These are phyloP conservation scores for Tardiomyces depauwii DNA, from an alignment of 1,139 yeast species.

Conservation along the genomic window DNA sequence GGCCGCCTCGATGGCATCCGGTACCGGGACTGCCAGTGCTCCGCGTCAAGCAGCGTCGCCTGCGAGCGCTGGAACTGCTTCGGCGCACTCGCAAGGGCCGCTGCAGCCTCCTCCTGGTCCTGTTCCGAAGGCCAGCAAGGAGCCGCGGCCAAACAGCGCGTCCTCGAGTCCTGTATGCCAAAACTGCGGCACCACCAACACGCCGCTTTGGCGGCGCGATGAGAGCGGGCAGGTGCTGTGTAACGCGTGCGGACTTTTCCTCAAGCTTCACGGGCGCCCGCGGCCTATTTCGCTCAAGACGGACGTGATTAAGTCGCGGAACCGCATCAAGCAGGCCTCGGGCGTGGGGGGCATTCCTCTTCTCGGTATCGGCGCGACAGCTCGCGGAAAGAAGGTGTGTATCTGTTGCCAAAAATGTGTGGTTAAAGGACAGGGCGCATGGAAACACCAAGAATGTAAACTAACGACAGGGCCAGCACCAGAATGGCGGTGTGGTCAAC, in stretches of 20 bases:
- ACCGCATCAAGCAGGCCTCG: constrained; percentile 51
- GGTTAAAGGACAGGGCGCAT: no score
- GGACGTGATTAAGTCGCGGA: constrained; percentile 83
- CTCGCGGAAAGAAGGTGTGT: background rate
- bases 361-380: background rate
- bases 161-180: constrained; percentile 39
- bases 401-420: no score
- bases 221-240: constrained; percentile 89
- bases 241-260: constrained; percentile 88
- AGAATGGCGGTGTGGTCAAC: background rate
- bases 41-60: background rate
- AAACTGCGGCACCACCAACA: constrained; percentile 83
- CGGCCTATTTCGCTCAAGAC: constrained; percentile 86
- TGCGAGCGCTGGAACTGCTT: no score
- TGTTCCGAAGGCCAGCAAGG: background rate
- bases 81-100: no score
- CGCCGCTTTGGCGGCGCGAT: constrained; percentile 93
- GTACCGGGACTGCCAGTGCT: background rate
- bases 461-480: background rate
- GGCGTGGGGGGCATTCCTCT: background rate
- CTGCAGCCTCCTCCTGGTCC: no score
- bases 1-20: background rate
- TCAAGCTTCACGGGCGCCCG: constrained; percentile 85
- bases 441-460: background rate
- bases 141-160: background rate